These are phyloP conservation scores for Helotiales sp. DNA, from an alignment of 2,329 filamentous ascomycete species.

Conservation along the genomic window DNA sequence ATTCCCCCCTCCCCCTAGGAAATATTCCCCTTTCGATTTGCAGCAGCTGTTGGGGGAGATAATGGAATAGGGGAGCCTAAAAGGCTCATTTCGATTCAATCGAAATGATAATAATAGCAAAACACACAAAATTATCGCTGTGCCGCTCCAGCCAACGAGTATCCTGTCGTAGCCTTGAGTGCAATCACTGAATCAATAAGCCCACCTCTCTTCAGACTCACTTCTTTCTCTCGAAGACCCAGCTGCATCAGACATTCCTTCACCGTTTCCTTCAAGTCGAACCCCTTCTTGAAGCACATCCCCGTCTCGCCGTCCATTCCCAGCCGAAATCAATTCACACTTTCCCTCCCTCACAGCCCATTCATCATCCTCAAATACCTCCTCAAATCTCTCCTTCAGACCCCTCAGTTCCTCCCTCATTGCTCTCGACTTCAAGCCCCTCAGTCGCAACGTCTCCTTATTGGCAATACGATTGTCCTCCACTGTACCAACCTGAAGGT, in stretches of 20 bases:
- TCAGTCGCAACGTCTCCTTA: slow-evolving; percentile 15
- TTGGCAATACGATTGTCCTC: slow-evolving; percentile 12
- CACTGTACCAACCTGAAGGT: background rate
- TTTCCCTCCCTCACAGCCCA: slow-evolving; percentile 25
- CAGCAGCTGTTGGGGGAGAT: too few relatives aligned
- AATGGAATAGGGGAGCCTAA: too few relatives aligned
- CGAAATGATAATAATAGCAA: too few relatives aligned
- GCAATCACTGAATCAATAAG: background rate
- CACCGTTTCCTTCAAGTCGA: too few relatives aligned
- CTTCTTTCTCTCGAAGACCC: background rate
- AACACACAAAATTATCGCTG: too few relatives aligned
- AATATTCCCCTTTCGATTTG: too few relatives aligned
- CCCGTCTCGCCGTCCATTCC: background rate
- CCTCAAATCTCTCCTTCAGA: slow-evolving; percentile 33
- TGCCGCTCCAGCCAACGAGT: too few relatives aligned
- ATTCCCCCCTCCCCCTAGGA: too few relatives aligned
- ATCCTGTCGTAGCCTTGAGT: too few relatives aligned
- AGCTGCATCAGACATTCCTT: background rate
- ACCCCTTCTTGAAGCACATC: background rate
- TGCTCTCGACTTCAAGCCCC: background rate
- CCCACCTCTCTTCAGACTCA: slow-evolving; percentile 2
- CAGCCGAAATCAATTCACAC: slow-evolving; percentile 18
- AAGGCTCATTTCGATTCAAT: too few relatives aligned
- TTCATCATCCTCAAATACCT: slow-evolving; percentile 31
- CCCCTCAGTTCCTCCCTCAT: slow-evolving; percentile 27